Evolutionary conservation across 1,284 basidiomycete genomes (phyloP).

Genomic region (Boletus austroedulis): DNA sequence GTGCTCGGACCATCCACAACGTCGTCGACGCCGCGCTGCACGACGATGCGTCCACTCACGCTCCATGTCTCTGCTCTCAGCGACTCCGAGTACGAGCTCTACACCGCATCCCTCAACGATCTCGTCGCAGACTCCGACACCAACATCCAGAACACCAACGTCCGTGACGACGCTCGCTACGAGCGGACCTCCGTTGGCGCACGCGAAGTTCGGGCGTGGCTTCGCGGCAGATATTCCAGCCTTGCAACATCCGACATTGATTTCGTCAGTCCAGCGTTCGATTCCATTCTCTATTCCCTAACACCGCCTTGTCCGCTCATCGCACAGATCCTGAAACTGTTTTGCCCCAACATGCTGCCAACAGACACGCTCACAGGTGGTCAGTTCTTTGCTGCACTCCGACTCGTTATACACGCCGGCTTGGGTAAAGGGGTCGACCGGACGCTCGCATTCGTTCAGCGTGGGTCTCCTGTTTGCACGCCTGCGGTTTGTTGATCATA

Average conservation of each 20-base stretch:
- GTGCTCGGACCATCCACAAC: neutral
- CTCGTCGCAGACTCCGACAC: constrained; percentile 40
- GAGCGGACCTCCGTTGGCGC: constrained; percentile 52
- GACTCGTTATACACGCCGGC: constrained; percentile 63
- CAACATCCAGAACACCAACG: neutral
- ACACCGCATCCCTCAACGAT: constrained; percentile 58
- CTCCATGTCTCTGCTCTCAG: constrained; percentile 73
- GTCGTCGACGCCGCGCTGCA: neutral
- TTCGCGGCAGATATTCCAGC: constrained; percentile 63
- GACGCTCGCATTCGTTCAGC: constrained; percentile 64
- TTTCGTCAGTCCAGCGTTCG: constrained; percentile 38
- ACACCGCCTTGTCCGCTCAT: constrained; percentile 5
- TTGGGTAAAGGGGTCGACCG: constrained; percentile 58
- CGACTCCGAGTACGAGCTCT: constrained; percentile 63
- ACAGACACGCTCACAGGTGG: constrained; percentile 56
- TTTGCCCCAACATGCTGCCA: constrained; percentile 50
- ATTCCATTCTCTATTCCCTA: neutral
- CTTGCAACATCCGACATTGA: constrained; percentile 56
- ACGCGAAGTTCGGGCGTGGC: constrained; percentile 70
- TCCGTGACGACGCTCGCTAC: constrained; percentile 47
- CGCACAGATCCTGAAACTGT: constrained; percentile 61
- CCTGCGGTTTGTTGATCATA: constrained; percentile 8
- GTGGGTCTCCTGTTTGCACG: constrained; percentile 11
- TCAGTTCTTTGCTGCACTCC: constrained; percentile 72
- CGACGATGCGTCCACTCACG: constrained; percentile 51